These are phyloP conservation scores for Royoungia palumana DNA, from an alignment of 768 basidiomycete species.

Conservation along the genomic window DNA sequence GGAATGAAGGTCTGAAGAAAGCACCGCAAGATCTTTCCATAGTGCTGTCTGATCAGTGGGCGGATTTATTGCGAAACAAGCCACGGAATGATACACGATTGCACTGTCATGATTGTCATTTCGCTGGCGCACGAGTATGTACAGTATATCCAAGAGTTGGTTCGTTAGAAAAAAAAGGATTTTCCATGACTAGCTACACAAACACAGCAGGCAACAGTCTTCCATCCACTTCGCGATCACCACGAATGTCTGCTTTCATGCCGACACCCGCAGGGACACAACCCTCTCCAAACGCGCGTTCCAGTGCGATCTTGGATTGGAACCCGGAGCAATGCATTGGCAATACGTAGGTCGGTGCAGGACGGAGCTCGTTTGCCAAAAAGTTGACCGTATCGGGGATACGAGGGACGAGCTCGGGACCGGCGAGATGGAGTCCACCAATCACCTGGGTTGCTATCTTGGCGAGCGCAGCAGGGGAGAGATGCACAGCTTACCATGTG, in stretches of 20 bases:
- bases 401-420: constrained; percentile 58
- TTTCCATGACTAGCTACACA: constrained; percentile 11
- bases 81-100: too few species aligned
- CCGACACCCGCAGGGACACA: constrained; percentile 80
- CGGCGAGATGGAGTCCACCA: constrained; percentile 82
- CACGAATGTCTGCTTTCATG: constrained; percentile 55
- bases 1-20: too few species aligned
- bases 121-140: too few species aligned
- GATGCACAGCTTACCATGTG: constrained; percentile 58
- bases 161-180: too few species aligned
- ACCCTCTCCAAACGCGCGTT: constrained; percentile 64
- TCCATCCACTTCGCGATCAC: constrained; percentile 43
- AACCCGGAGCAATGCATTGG: constrained; percentile 89
- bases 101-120: too few species aligned
- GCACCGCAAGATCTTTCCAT: too few species aligned
- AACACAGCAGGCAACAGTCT: constrained; percentile 22
- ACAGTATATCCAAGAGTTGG: too few species aligned
- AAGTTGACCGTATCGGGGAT: constrained; percentile 71
- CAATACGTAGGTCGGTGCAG: constrained; percentile 65
- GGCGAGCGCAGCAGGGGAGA: neutral
- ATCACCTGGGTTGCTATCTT: constrained; percentile 48
- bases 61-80: too few species aligned
- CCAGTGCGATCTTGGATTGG: constrained; percentile 67
- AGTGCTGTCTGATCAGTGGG: too few species aligned
- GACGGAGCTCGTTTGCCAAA: constrained; percentile 54